phyloP scores from a whole-genome alignment of 1,284 basidiomycete species.

The Cutaneotrichosporon cavernicola region DNA sequence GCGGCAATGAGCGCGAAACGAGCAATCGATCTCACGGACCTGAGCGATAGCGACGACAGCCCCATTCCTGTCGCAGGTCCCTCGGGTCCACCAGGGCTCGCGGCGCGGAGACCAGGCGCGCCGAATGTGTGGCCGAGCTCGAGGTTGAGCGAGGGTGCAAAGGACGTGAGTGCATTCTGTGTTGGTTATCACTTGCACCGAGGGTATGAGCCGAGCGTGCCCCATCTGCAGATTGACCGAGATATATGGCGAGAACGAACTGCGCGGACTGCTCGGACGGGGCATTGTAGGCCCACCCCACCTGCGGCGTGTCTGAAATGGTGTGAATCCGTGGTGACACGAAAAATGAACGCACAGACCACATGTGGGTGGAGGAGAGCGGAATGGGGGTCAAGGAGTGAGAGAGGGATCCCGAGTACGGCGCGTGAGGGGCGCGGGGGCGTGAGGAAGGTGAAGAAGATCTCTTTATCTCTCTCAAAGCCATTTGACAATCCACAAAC shows the following conservation, averaged over 20 bases:
- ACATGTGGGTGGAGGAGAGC: background rate
- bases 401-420: no score
- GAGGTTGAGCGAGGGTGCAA: background rate
- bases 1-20: background rate
- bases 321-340: background rate
- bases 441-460: background rate
- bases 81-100: background rate
- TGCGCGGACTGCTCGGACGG: no score
- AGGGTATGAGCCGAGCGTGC: no score
- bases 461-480: no score
- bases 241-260: no score
- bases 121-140: background rate
- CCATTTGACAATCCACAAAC: background rate
- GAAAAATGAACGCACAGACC: background rate
- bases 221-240: background rate
- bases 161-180: background rate
- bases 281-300: no score
- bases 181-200: background rate
- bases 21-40: slow-evolving; percentile 21
- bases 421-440: no score
- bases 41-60: slow-evolving; percentile 18
- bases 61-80: background rate
- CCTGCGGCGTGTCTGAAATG: background rate
- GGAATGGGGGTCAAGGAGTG: background rate
- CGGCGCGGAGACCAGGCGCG: background rate